A percentile compares a stretch with the other conserved stretches of the same genome.
These are phyloP conservation scores for Selaginella tamariscina DNA, from an alignment of 75 land plant genomes.

Conservation along the genomic window DNA sequence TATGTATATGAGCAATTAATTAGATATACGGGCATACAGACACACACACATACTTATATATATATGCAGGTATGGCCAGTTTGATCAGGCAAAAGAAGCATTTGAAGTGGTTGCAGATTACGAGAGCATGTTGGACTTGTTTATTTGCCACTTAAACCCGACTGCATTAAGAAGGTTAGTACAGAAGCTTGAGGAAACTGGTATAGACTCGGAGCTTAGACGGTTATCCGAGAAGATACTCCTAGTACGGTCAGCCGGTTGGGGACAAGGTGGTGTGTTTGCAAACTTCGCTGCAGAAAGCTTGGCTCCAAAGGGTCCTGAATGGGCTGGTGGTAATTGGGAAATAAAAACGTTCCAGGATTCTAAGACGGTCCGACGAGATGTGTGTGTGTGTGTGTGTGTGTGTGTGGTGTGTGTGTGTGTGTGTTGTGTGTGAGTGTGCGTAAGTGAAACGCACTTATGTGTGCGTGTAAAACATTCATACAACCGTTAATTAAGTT, in stretches of 20 bases:
- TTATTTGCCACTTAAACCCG: slow-evolving; percentile 95
- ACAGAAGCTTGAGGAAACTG: slow-evolving; percentile 77
- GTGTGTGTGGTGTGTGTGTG: too few relatives aligned
- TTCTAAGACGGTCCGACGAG: slow-evolving; percentile 45
- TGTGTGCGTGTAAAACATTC: too few relatives aligned
- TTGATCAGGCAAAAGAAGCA: slow-evolving; percentile 96
- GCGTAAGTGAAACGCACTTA: too few relatives aligned
- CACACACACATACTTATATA: too few relatives aligned
- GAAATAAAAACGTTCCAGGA: slow-evolving; percentile 73
- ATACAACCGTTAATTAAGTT: too few relatives aligned
- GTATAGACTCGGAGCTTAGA: slow-evolving; percentile 64
- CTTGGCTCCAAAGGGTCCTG: slow-evolving; percentile 95
- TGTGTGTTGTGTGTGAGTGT: too few relatives aligned
- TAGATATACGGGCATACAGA: too few relatives aligned
- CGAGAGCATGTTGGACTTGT: slow-evolving; percentile 89
- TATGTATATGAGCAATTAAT: too few relatives aligned
- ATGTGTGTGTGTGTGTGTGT: too few relatives aligned
- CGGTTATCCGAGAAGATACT: slow-evolving; percentile 82
- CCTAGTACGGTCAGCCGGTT: slow-evolving; percentile 76
- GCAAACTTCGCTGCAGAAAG: slow-evolving; percentile 97
- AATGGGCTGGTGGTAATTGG: slow-evolving; percentile 99
- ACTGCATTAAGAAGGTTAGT: slow-evolving; percentile 88
- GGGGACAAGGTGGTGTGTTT: slow-evolving; percentile 88
- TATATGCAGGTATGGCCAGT: slow-evolving; percentile 90
- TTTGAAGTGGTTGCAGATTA: slow-evolving; percentile 87